phyloP scores from a whole-genome alignment of 371 early-diverging fungal species.

The Blakeslea trispora region DNA sequence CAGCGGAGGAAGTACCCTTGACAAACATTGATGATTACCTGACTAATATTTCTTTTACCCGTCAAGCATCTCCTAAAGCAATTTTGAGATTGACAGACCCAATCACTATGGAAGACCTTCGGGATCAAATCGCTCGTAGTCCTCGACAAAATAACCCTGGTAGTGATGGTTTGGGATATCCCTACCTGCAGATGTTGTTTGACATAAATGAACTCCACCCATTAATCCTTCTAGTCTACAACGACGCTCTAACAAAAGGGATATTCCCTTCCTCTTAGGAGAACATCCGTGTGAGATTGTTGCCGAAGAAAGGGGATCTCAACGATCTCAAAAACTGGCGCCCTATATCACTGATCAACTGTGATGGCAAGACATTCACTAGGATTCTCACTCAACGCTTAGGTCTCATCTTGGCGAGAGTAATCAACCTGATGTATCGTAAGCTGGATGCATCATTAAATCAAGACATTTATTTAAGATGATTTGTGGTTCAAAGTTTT shows the following conservation, averaged over 20 bases:
- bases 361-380: constrained; percentile 21
- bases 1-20: too few species aligned
- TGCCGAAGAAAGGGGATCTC: constrained; percentile 30
- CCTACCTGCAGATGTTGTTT: not conserved
- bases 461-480: too few species aligned
- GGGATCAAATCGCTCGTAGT: not conserved
- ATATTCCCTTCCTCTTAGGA: constrained; percentile 28
- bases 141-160: constrained; percentile 10
- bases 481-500: too few species aligned
- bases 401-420: too few species aligned
- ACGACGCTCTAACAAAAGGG: constrained; percentile 13
- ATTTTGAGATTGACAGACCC: too few species aligned
- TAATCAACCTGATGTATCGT: too few species aligned
- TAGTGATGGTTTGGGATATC: constrained; percentile 10
- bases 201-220: not conserved
- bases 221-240: constrained; percentile 13
- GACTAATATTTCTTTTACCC: too few species aligned
- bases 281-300: constrained; percentile 21
- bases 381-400: not conserved
- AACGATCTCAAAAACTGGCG: constrained; percentile 20
- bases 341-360: constrained; percentile 19
- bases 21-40: too few species aligned
- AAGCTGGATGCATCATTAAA: too few species aligned
- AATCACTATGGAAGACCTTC: not conserved
- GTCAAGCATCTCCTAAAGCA: too few species aligned